Base-by-base conservation (phyloP, 345 rosid genomes). In the Melaleuca quinquenervia region DNA sequence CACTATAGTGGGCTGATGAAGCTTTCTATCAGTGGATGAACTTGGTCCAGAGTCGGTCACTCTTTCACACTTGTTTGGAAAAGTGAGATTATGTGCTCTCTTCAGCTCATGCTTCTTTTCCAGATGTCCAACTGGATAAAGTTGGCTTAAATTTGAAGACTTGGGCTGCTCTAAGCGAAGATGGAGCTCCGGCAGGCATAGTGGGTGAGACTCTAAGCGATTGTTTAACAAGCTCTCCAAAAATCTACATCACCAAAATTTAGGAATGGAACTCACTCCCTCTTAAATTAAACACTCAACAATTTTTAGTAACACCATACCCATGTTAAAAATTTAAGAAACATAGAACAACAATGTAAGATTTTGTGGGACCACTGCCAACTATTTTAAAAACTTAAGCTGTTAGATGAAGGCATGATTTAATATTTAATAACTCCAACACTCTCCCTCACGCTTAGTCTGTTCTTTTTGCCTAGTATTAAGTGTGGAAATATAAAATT, bases 221-320 rank as follows among this genome's bases (percentile, higher is more conserved):
- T 91, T 85, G 87, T 92, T 90, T 90, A 96, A 90, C 88, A 94
- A 90, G 93, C 94, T 90, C 90, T 96, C 98, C 87, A 95, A 88
- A 90, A 92, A 92, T 89, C 98, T 96, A 96, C 88, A 87, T 82
- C 84, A 60, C 44, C 26, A 52, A 82, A 50, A 55, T 32, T 14
- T 29, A 14, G 22, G 56, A 55, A 70, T 70, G 3, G 36, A 70
- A 70, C 48, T 70, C 48, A 70, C 41, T 70, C 80, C 22, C 48
- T 70, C 48, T 32, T 70, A 70, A 70, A 70, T 70, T 36, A 18
- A 70, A 36, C 1, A 6, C 13, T 36, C 26, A 16, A 18, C 48
- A 70, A 70, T 36, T 70, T 70, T 36, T 5, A 70, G 80, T 18
- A 36, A 36, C 80, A 32, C 80, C 80, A 18, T 7, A 4, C 48